Conservation (phyloP, 2,329 filamentous ascomycete genomes). For the Zopfia rhizophila region DNA sequence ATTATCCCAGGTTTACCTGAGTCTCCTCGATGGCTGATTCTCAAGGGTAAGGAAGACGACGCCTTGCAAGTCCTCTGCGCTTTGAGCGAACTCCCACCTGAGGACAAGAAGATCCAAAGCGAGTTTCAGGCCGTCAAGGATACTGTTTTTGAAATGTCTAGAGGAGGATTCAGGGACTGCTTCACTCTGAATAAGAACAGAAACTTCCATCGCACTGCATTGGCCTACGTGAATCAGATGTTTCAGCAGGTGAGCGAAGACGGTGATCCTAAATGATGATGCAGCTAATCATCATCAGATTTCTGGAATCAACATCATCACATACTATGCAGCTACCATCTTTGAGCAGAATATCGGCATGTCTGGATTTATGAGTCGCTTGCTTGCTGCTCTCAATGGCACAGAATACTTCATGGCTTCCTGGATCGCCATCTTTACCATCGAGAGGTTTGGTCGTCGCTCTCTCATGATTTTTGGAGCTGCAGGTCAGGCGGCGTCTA, state of each 20-base stretch:
- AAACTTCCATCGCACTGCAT: slow-evolving; percentile 55
- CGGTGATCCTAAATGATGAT: slow-evolving; percentile 58
- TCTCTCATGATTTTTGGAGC: slow-evolving; percentile 53
- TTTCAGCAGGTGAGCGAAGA: slow-evolving; percentile 56
- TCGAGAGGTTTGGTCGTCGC: slow-evolving; percentile 51
- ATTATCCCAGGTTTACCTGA: slow-evolving; percentile 54
- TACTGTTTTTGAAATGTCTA: slow-evolving; percentile 49
- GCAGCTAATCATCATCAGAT: slow-evolving; percentile 61
- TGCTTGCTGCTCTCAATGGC: slow-evolving; percentile 54
- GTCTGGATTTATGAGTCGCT: slow-evolving; percentile 45
- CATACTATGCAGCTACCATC: slow-evolving; percentile 56
- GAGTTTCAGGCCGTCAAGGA: slow-evolving; percentile 51
- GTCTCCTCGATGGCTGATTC: slow-evolving; percentile 62
- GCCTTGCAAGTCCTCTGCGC: slow-evolving; percentile 47
- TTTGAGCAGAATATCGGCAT: slow-evolving; percentile 55
- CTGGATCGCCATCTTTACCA: slow-evolving; percentile 56
- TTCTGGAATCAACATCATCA: slow-evolving; percentile 51
- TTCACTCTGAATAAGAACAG: slow-evolving; percentile 65
- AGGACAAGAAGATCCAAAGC: slow-evolving; percentile 50
- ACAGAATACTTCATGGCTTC: slow-evolving; percentile 55
- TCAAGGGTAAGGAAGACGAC: slow-evolving; percentile 62
- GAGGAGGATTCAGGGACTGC: slow-evolving; percentile 65
- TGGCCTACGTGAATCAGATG: slow-evolving; percentile 58
- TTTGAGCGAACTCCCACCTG: slow-evolving; percentile 50
- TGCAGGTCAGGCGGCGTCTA: slow-evolving; percentile 46